Conservation (phyloP, 2,329 filamentous ascomycete genomes). For the Nannizzia gypsea region DNA sequence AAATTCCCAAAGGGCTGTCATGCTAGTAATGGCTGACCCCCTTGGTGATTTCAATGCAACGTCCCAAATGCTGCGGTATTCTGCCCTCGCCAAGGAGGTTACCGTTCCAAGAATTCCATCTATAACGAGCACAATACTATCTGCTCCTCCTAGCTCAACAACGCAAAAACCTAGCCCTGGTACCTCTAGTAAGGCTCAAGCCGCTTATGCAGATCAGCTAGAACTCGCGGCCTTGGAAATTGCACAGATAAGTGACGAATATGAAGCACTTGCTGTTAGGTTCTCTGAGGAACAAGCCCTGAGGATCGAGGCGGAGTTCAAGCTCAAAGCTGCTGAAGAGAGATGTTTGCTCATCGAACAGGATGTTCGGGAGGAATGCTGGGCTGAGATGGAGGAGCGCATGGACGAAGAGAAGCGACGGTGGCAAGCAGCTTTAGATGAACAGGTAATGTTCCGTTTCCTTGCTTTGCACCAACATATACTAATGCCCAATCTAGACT, state of each 20-base stretch:
- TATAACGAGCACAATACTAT: slow-evolving; percentile 57
- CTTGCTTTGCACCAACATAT: too few species aligned
- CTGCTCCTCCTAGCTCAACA: slow-evolving; percentile 23
- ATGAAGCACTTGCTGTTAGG: slow-evolving; percentile 60
- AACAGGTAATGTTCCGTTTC: slow-evolving; percentile 44
- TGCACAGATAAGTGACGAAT: slow-evolving; percentile 62
- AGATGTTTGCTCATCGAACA: slow-evolving; percentile 65
- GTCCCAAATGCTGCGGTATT: slow-evolving; percentile 89
- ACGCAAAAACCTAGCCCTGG: slow-evolving; percentile 14
- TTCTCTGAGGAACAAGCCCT: slow-evolving; percentile 59
- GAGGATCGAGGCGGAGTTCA: slow-evolving; percentile 59
- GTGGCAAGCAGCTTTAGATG: slow-evolving; percentile 69
- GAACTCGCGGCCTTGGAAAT: slow-evolving; percentile 74
- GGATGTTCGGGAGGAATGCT: slow-evolving; percentile 79
- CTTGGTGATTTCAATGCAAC: slow-evolving; percentile 93
- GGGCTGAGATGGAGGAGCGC: slow-evolving; percentile 67
- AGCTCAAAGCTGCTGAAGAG: slow-evolving; percentile 53
- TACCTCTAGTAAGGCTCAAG: slow-evolving; percentile 28
- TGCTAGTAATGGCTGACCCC: slow-evolving; percentile 93
- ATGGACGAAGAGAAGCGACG: slow-evolving; percentile 62
- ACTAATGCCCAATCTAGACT: slow-evolving; percentile 21
- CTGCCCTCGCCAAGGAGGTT: slow-evolving; percentile 81
- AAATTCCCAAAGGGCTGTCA: slow-evolving; percentile 70
- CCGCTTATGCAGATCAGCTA: slow-evolving; percentile 51
- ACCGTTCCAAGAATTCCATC: slow-evolving; percentile 82